Evolutionary conservation across 345 rosid species (phyloP), one percentile per base, ranked within the genome.

Genomic region (Citrus maxima): DNA sequence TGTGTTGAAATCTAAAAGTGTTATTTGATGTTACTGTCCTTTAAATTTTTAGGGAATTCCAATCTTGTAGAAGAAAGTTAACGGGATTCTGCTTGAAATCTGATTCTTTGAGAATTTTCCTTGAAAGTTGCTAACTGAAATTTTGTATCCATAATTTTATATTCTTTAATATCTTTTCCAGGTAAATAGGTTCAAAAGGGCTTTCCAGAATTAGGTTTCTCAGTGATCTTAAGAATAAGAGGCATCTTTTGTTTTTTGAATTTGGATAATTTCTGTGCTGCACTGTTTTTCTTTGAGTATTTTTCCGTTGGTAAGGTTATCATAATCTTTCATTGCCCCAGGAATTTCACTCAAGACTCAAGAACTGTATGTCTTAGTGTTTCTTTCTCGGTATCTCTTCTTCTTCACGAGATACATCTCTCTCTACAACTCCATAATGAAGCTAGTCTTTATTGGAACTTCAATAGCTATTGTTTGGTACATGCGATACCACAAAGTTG

Each of bases 321-420:
- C 62, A 9, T 35, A 5, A 5, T 32, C 40, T 42, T 67, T 79
- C 28, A 34, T 22, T 66, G 72, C 21, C 35, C 37, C 85, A 88
- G 89, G 88, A 49, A 80, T 86, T 75, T 86, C 91, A 5, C 84
- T 83, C 19, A 86, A 83, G 78, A 83, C 88, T 66, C 89, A 88
- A 70, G 88, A 88, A 75, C 80, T 88, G 54, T 88, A 88, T 70
- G 86, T 73, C 10, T 25, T 86, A 27, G 88, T 88, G n/a, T 88
- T 88, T 68, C 10, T 80, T 59, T 78, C 87, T 46, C 85, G 88
- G n/a, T 88, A 88, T 68, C 77, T 84, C 14, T 88, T 83, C 80
- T 37, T 86, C 40, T 83, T 84, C 70, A 64, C 74, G 5, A 75
- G 38, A 70, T 85, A 72, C 67, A 0, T 70, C 49, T 88, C 91